phyloP scores from a whole-genome alignment of 2,329 filamentous ascomycete genomes.

The Hypoxylon sp. region DNA sequence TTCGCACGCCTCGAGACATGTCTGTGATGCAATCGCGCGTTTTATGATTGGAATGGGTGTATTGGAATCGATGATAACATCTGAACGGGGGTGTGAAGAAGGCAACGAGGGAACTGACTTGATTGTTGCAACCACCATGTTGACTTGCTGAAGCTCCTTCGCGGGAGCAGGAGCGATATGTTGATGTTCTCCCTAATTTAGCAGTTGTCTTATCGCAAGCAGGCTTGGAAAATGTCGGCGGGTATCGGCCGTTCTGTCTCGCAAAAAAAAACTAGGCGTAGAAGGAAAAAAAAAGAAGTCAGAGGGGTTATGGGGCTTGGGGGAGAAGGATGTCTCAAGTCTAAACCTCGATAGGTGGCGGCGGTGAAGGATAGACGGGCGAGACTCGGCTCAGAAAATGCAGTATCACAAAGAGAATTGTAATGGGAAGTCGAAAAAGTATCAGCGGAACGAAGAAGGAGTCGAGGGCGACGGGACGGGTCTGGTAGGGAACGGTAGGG shows the following conservation, averaged over 20 bases:
- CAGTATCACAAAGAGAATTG: slow-evolving; percentile 46
- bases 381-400: slow-evolving; percentile 32
- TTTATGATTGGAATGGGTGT: slow-evolving; percentile 21
- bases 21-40: slow-evolving; percentile 36
- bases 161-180: slow-evolving; percentile 54
- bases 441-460: slow-evolving; percentile 23
- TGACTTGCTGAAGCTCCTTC: slow-evolving; percentile 58
- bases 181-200: slow-evolving; percentile 42
- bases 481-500: slow-evolving; percentile 6
- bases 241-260: slow-evolving; percentile 48
- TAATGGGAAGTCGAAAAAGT: slow-evolving; percentile 35
- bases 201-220: slow-evolving; percentile 49
- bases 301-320: slow-evolving; percentile 44
- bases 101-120: slow-evolving; percentile 65
- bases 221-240: slow-evolving; percentile 48
- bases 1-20: slow-evolving; percentile 26
- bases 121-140: slow-evolving; percentile 75
- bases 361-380: slow-evolving; percentile 41
- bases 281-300: slow-evolving; percentile 34
- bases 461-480: slow-evolving; percentile 20
- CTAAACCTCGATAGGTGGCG: slow-evolving; percentile 36
- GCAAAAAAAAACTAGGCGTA: slow-evolving; percentile 38
- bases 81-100: slow-evolving; percentile 36
- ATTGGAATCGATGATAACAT: slow-evolving; percentile 37
- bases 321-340: slow-evolving; percentile 41